A percentile compares a stretch with the other conserved stretches of the same genome.
Evolutionary conservation across 345 rosid species (phyloP).

Genomic region (Arabis hirsuta): DNA sequence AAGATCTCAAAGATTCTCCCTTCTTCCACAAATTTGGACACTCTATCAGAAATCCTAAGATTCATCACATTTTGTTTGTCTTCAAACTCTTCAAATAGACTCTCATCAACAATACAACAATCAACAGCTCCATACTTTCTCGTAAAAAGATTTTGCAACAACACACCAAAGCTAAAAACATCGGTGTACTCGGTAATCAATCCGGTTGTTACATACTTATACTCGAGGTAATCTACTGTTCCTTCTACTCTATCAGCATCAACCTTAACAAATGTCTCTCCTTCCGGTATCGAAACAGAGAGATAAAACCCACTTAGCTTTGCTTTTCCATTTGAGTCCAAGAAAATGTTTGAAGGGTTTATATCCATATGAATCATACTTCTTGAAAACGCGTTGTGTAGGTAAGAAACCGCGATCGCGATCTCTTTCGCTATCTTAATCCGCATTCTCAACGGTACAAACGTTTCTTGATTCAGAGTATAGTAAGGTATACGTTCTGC

Average conservation of each 20-base stretch:
- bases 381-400: conserved; percentile 36
- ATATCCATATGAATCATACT: conserved; percentile 39
- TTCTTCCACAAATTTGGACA: conserved; percentile 29
- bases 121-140: conserved; percentile 18
- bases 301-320: conserved; percentile 42
- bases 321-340: conserved; percentile 33
- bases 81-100: conserved; percentile 29
- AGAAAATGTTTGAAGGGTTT: conserved; percentile 34
- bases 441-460: not conserved
- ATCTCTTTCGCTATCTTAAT: conserved; percentile 36
- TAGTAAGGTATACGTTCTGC: conserved; percentile 39
- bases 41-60: conserved; percentile 36
- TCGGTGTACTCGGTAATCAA: conserved; percentile 33
- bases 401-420: conserved; percentile 39
- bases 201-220: conserved; percentile 21
- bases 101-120: conserved; percentile 36
- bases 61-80: conserved; percentile 22
- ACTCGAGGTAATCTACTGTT: conserved; percentile 27
- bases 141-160: conserved; percentile 34
- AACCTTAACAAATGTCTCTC: conserved; percentile 38
- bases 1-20: conserved; percentile 32
- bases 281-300: conserved; percentile 35
- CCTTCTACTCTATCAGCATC: conserved; percentile 43
- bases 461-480: not conserved
- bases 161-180: conserved; percentile 41